Percentiles rank a stretch among this genome's conserved stretches.
phyloP scores from a whole-genome alignment of 163 green algal genomes.

The Chlamydomonas reinhardtii region DNA sequence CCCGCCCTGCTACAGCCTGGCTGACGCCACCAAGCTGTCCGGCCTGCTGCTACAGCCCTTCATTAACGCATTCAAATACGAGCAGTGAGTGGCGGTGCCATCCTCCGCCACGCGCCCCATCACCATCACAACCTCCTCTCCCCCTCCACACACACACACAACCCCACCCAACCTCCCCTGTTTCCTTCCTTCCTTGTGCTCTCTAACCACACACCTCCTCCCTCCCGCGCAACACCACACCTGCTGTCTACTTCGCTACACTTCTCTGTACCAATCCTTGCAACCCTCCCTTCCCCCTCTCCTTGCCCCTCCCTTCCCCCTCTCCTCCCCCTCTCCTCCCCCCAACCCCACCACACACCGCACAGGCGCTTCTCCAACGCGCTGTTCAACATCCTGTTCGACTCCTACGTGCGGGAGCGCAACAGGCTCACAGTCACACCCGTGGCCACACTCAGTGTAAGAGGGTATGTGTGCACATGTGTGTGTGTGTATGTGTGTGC shows the following conservation, averaged over 20 bases:
- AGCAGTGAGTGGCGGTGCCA: conserved; percentile 42
- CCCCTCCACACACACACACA: no score
- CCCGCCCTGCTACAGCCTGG: neutral
- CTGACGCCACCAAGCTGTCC: conserved; percentile 12
- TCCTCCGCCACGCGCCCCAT: no score
- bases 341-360: neutral
- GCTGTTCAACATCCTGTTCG: conserved; percentile 23
- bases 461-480: neutral
- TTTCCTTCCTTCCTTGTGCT: no score
- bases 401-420: neutral
- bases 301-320: neutral
- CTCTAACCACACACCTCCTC: no score
- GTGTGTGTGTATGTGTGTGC: neutral
- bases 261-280: no score
- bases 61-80: neutral
- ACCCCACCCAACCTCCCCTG: no score
- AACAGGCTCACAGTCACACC: conserved; percentile 36
- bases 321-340: no score
- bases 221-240: no score
- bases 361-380: conserved; percentile 15
- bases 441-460: neutral
- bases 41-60: conserved; percentile 29
- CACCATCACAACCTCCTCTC: no score
- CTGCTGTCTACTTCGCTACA: no score
- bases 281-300: no score